Evolutionary conservation across 495 filamentous ascomycete genomes (phyloP).

Genomic region (Hypoxylon intermedium): DNA sequence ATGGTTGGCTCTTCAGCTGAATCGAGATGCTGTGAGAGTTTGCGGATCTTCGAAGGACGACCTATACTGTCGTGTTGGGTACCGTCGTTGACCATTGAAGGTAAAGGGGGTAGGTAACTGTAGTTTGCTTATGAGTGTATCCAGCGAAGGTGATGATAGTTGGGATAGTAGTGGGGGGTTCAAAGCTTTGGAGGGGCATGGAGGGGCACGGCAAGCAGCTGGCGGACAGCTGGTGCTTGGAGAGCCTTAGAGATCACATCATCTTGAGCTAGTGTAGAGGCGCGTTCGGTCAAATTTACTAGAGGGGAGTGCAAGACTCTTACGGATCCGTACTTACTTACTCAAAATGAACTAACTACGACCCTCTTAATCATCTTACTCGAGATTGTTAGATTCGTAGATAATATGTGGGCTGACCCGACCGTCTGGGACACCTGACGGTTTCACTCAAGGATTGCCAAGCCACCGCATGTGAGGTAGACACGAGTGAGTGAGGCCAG

Average conservation of each 20-base stretch:
- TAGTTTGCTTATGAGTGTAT: neutral
- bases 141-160: neutral
- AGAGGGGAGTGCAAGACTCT: too few relatives aligned
- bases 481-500: too few relatives aligned
- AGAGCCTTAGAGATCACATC: too few relatives aligned
- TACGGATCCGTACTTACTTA: too few relatives aligned
- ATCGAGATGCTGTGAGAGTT: neutral
- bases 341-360: too few relatives aligned
- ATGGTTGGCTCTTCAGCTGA: neutral
- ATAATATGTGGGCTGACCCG: conserved; percentile 21
- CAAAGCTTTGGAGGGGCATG: conserved; percentile 10
- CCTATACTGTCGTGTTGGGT: neutral
- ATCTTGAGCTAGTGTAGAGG: too few relatives aligned
- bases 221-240: conserved; percentile 18
- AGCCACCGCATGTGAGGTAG: conserved; percentile 10
- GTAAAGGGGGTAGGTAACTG: neutral
- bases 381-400: too few relatives aligned
- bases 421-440: conserved; percentile 14
- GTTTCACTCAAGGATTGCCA: conserved; percentile 5
- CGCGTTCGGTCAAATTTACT: too few relatives aligned
- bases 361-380: too few relatives aligned
- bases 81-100: neutral
- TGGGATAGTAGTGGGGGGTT: conserved; percentile 23
- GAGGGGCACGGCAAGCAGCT: conserved; percentile 38
- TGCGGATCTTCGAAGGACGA: neutral